Evolutionary conservation across 176 grass and related monocot genomes (phyloP).

Genomic region (Tillandsia fasciculata): DNA sequence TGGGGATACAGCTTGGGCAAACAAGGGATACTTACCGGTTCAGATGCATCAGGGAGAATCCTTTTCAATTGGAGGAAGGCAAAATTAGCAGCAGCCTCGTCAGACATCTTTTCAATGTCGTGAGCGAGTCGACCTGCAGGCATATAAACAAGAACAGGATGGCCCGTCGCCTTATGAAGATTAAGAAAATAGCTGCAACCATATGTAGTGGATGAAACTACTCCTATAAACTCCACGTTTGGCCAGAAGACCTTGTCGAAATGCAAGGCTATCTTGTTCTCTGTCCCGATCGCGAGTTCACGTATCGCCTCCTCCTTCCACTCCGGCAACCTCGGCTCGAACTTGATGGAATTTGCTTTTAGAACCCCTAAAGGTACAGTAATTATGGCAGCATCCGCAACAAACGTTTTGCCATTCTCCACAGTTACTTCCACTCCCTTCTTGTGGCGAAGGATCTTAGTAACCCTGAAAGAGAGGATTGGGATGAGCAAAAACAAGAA

Average conservation of each 20-base stretch:
- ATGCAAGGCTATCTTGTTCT: constrained; percentile 95
- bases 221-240: constrained; percentile 94
- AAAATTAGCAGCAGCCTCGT: constrained; percentile 75
- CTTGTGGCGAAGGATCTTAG: constrained; percentile 63
- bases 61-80: constrained; percentile 81
- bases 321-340: constrained; percentile 69
- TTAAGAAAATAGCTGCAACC: constrained; percentile 99
- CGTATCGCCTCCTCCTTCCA: constrained; percentile 93
- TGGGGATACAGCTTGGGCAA: too few relatives aligned
- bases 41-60: constrained; percentile 78
- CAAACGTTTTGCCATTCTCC: constrained; percentile 74
- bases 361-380: constrained; percentile 76
- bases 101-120: constrained; percentile 92
- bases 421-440: constrained; percentile 90
- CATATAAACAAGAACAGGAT: constrained; percentile 95
- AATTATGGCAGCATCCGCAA: constrained; percentile 71
- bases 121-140: constrained; percentile 82
- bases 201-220: constrained; percentile 77
- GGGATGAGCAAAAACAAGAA: constrained; percentile 15
- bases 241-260: constrained; percentile 95
- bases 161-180: constrained; percentile 90
- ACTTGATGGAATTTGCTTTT: constrained; percentile 67
- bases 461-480: constrained; percentile 46
- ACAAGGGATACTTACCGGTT: constrained; percentile 47
- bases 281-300: constrained; percentile 64